These are phyloP conservation scores for Kwoniella dendrophila DNA, from an alignment of 768 basidiomycete species.

Conservation along the genomic window DNA sequence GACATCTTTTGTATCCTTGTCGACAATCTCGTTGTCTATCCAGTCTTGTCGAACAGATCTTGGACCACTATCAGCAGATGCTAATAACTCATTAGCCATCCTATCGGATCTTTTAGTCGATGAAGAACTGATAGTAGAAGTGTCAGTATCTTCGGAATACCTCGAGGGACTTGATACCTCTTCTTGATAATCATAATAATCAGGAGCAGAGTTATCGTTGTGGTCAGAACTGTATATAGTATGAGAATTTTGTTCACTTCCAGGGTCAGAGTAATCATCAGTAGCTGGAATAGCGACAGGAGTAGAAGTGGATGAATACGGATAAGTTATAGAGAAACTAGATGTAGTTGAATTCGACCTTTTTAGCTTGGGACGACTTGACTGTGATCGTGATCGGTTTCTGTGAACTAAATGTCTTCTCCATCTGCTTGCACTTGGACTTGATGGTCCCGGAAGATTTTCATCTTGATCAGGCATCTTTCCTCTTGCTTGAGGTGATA, in stretches of 20 bases:
- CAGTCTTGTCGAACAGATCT: constrained; percentile 4
- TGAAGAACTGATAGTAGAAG: background rate
- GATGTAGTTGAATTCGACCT: background rate
- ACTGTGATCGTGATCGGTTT: background rate
- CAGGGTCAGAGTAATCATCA: background rate
- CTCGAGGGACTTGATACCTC: constrained; percentile 13
- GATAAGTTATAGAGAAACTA: background rate
- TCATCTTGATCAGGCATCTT: too few relatives aligned
- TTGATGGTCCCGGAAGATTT: too few relatives aligned
- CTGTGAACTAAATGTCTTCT: background rate
- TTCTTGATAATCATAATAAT: too few relatives aligned
- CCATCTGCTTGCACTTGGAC: too few relatives aligned
- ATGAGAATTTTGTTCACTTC: background rate
- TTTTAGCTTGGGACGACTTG: background rate
- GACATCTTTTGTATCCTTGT: background rate
- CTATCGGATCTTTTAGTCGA: constrained; percentile 13
- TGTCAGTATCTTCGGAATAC: constrained; percentile 4
- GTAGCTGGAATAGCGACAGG: background rate
- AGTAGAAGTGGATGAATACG: background rate
- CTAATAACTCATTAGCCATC: constrained; percentile 11
- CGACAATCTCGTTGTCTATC: background rate
- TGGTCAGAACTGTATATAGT: background rate
- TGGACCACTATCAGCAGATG: constrained; percentile 26
- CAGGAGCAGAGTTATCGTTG: too few relatives aligned
- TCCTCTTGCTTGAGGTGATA: too few relatives aligned